phyloP scores from a whole-genome alignment of 805 yeast genomes.

The Saccharomyces kudriavzevii region DNA sequence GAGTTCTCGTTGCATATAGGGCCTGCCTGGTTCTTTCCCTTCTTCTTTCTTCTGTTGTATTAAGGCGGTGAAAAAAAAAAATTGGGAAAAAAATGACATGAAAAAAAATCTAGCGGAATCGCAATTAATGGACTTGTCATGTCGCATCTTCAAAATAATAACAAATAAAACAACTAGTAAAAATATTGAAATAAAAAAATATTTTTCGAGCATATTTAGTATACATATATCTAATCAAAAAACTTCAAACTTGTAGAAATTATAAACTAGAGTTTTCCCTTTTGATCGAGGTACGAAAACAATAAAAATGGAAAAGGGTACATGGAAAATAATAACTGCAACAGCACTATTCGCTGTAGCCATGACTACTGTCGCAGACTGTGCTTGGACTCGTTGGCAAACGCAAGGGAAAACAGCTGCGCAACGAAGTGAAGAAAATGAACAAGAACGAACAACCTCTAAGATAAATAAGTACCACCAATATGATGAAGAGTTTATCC shows the following conservation, averaged over 20 bases:
- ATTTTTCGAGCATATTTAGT: not conserved
- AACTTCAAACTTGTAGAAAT: not conserved
- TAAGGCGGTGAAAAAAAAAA: not conserved
- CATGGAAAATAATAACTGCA: conserved; percentile 27
- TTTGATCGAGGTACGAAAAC: not conserved
- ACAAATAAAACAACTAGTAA: not conserved
- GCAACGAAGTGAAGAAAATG: not conserved
- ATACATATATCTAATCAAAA: not conserved
- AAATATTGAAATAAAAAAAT: not conserved
- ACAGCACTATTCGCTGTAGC: conserved; percentile 29
- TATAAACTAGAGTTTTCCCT: not conserved
- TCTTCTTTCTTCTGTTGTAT: not conserved
- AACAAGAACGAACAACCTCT: not conserved
- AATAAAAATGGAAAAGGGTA: conserved; percentile 4
- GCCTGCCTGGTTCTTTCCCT: not conserved
- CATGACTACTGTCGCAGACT: conserved; percentile 26
- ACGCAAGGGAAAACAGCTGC: not conserved
- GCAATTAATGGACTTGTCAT: not conserved
- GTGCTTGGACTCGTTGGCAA: conserved; percentile 20
- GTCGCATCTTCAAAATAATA: not conserved
- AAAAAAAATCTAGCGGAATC: not conserved
- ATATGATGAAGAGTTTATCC: conserved; percentile 62
- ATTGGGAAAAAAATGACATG: not conserved
- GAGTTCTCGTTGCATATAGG: not conserved
- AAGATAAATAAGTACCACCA: conserved; percentile 3